These are phyloP conservation scores for Pseudofabraea citricarpa DNA, from an alignment of 2,329 filamentous ascomycete species.

Conservation along the genomic window DNA sequence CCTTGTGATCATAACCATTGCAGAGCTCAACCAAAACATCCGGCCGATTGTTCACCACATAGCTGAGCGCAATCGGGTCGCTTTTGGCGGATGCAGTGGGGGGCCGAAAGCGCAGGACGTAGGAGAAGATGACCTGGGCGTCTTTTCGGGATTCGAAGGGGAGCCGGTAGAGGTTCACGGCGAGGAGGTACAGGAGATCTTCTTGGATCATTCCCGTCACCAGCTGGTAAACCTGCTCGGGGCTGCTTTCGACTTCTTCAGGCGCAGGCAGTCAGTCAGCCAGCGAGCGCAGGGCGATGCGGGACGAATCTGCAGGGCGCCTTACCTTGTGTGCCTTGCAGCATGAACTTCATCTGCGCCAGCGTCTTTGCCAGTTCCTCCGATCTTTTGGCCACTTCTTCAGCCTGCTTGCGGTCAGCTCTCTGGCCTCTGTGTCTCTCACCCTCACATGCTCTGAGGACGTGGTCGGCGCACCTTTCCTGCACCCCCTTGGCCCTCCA, in stretches of 20 bases:
- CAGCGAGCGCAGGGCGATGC: too few species aligned
- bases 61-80: conserved; percentile 81
- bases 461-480: conserved; percentile 4
- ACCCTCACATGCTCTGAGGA: too few species aligned
- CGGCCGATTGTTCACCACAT: conserved; percentile 80
- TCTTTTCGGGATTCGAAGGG: conserved; percentile 97
- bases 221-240: conserved; percentile 83
- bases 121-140: conserved; percentile 91
- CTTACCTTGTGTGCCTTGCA: conserved; percentile 88
- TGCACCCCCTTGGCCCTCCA: conserved; percentile 60
- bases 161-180: conserved; percentile 74
- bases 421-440: too few species aligned
- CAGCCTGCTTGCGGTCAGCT: conserved; percentile 52
- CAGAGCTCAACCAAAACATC: conserved; percentile 87
- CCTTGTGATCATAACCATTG: conserved; percentile 81
- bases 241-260: conserved; percentile 76
- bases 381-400: conserved; percentile 82
- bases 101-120: conserved; percentile 85
- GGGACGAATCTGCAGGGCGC: conserved; percentile 3
- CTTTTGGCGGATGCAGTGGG: conserved; percentile 59
- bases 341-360: conserved; percentile 83
- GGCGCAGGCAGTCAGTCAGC: too few species aligned
- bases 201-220: conserved; percentile 83
- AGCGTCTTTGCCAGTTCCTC: conserved; percentile 80
- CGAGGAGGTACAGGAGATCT: conserved; percentile 81